Base-by-base conservation (phyloP, 768 basidiomycete genomes). In the Auricularia heimuer region DNA sequence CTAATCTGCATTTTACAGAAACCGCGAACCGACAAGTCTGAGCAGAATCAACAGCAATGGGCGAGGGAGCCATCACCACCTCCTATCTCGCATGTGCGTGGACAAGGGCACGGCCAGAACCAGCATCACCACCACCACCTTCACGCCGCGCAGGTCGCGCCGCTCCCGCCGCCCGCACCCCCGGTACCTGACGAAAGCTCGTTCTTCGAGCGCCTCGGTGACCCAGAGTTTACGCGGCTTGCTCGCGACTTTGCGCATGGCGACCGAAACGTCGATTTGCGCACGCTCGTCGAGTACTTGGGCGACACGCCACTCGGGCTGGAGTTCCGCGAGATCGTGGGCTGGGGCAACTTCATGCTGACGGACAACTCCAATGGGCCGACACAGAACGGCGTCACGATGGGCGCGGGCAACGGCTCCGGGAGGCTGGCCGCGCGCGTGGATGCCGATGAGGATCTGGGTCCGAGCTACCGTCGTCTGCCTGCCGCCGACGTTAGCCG, bases 391-490 rank as follows among this genome's bases (percentile, higher is more conserved):
- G 65, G 56, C n/a, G 12, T 66, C 6, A 54, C 65, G 4, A 39
- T 44, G 36, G 42, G 33, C n/a, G 36, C 24, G 29, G 86, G 89
- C 68, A 81, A 82, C 16, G 34, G 18, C 18, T 61, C 21, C 7
- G 60, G 33, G 6, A 21, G 39, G 4, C 47, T 58, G n/a, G 47
- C 60, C 3, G 42, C 24, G 36, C 34, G 18, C 3, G 37, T 47
- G 4, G 35, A 24, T 29, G 42, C 45, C 3, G 65, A 56, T 12
- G 47, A 56, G 47, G 62, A 63, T 14, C 37, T 62, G 71, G 95
- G 97, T 1, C 94, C 95, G 2, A 97, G 95, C 74, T 99, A 99
- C 77, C 83, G 96, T 69, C 85, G 83, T 73, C 79, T 98, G 45
- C 94, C 94, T 21, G 86, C 88, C 62, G 89, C 86, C 72, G 95